Evolutionary conservation across 1,284 basidiomycete species (phyloP).

Genomic region (Rugosomyces carneus): DNA sequence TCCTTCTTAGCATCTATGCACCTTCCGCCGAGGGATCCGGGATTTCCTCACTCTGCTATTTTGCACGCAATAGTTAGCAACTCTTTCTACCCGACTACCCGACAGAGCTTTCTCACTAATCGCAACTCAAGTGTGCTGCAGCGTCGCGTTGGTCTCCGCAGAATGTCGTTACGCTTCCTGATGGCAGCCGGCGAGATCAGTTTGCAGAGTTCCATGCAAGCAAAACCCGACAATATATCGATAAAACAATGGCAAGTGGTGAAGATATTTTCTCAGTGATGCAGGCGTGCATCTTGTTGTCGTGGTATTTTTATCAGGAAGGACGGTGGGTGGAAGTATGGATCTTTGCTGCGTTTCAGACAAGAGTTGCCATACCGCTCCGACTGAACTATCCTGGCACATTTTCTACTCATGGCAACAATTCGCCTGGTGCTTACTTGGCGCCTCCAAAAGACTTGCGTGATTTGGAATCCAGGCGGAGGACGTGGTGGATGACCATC

Average conservation of each 20-base stretch:
- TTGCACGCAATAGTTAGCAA: slow-evolving; percentile 70
- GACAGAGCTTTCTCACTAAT: slow-evolving; percentile 2
- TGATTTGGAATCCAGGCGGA: slow-evolving; percentile 68
- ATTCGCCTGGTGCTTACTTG: slow-evolving; percentile 70
- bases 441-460: slow-evolving; percentile 66
- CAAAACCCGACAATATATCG: slow-evolving; percentile 78
- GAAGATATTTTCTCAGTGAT: slow-evolving; percentile 78
- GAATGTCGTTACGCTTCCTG: slow-evolving; percentile 56
- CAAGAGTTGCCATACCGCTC: slow-evolving; percentile 77
- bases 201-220: slow-evolving; percentile 82
- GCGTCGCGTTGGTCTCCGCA: slow-evolving; percentile 77
- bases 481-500: slow-evolving; percentile 86
- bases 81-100: not conserved
- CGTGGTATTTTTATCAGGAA: slow-evolving; percentile 85
- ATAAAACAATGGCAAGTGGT: slow-evolving; percentile 78
- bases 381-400: slow-evolving; percentile 79
- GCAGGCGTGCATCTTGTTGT: slow-evolving; percentile 78
- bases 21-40: slow-evolving; percentile 66
- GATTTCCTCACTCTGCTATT: slow-evolving; percentile 77
- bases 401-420: slow-evolving; percentile 59
- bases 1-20: slow-evolving; percentile 73
- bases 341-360: slow-evolving; percentile 82
- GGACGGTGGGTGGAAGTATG: slow-evolving; percentile 87
- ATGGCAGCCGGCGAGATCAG: slow-evolving; percentile 68
- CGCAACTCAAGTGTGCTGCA: slow-evolving; percentile 60